phyloP scores from a whole-genome alignment of 495 filamentous ascomycete genomes.

The Hamigera avellanea region DNA sequence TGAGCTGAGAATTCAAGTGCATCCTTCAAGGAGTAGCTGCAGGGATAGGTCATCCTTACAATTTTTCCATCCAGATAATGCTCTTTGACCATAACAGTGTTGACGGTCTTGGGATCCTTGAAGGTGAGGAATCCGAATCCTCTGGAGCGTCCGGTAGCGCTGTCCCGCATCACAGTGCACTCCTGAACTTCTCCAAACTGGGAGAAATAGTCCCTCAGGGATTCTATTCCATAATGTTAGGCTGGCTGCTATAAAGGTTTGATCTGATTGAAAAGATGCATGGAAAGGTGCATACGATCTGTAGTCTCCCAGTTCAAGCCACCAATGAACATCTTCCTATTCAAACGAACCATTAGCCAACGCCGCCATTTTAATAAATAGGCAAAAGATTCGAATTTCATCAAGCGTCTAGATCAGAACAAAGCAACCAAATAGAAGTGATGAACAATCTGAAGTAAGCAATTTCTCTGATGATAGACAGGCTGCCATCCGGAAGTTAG shows the following conservation, averaged over 20 bases:
- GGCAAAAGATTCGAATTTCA: no score
- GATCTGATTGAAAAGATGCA: background rate
- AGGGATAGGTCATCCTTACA: conserved; percentile 41
- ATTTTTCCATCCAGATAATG: conserved; percentile 97
- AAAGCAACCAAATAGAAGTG: no score
- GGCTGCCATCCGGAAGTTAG: background rate
- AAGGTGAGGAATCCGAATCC: conserved; percentile 98
- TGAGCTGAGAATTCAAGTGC: background rate
- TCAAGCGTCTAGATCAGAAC: no score
- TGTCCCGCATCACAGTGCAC: conserved; percentile 97
- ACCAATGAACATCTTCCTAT: conserved; percentile 99
- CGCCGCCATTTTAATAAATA: background rate
- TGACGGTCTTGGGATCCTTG: conserved; percentile 92
- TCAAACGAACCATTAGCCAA: conserved; percentile 12
- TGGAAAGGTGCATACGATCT: conserved; percentile 56
- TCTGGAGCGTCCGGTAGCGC: conserved; percentile 82
- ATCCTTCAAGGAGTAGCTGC: conserved; percentile 1
- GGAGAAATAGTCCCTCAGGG: conserved; percentile 95
- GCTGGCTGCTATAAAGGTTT: background rate
- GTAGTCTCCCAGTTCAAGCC: conserved; percentile 99
- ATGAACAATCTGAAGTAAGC: no score
- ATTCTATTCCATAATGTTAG: conserved; percentile 49
- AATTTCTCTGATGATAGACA: background rate
- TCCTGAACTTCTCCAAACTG: conserved; percentile 95
- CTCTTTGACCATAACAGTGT: conserved; percentile 99